Percentiles rank a stretch among this genome's conserved stretches.
phyloP scores from a whole-genome alignment of 148 eudicot genomes.

The Limonium bicolor region DNA sequence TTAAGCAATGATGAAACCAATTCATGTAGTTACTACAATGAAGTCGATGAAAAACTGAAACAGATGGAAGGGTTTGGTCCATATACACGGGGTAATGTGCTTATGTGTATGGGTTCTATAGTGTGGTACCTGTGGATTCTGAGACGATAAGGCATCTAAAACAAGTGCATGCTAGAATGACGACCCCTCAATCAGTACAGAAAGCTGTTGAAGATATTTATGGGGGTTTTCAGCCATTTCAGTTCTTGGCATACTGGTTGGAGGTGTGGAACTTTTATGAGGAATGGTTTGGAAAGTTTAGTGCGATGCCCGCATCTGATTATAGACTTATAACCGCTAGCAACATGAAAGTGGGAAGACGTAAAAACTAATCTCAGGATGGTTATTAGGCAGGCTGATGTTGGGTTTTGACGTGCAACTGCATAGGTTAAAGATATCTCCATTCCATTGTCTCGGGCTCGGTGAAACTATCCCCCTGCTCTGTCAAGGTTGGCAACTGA shows the following conservation, averaged over 20 bases:
- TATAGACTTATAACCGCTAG: slow-evolving; percentile 65
- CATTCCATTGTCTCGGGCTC: too few species aligned
- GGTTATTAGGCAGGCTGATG: too few species aligned
- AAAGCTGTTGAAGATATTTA: slow-evolving; percentile 39
- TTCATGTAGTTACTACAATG: slow-evolving; percentile 27
- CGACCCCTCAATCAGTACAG: slow-evolving; percentile 31
- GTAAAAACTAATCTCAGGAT: too few species aligned
- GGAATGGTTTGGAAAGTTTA: slow-evolving; percentile 35
- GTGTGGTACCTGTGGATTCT: slow-evolving; percentile 63
- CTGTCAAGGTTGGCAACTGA: too few species aligned
- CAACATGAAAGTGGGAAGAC: slow-evolving; percentile 56
- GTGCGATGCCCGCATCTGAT: slow-evolving; percentile 30
- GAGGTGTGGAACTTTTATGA: slow-evolving; percentile 75
- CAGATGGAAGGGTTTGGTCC: slow-evolving; percentile 68
- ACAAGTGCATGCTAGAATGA: slow-evolving; percentile 42
- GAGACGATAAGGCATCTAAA: slow-evolving; percentile 75
- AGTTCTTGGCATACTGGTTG: slow-evolving; percentile 74
- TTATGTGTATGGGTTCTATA: slow-evolving; percentile 85
- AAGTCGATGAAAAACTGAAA: slow-evolving; percentile 42
- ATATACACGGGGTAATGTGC: slow-evolving; percentile 62
- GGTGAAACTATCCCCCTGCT: too few species aligned
- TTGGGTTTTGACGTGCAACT: too few species aligned
- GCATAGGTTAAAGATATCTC: too few species aligned
- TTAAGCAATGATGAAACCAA: slow-evolving; percentile 22
- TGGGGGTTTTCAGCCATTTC: slow-evolving; percentile 58